Conservation (phyloP, 768 basidiomycete species). For the Arthromyces matolae region DNA sequence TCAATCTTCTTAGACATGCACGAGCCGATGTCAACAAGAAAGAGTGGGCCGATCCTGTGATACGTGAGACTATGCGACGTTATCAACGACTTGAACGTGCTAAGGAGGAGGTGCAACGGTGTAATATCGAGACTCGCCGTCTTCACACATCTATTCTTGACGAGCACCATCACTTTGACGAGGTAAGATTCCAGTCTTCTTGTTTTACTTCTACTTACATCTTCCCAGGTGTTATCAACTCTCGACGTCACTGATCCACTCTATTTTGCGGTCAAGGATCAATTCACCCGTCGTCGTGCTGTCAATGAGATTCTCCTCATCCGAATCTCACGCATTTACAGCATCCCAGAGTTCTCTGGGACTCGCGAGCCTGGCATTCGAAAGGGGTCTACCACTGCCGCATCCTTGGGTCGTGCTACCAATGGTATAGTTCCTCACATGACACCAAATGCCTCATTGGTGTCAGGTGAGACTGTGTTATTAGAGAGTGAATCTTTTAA, state of each 20-base stretch:
- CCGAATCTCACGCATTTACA: neutral
- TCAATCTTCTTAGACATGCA: slow-evolving; percentile 6
- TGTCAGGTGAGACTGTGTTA: neutral
- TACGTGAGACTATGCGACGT: slow-evolving; percentile 4
- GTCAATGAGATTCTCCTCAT: neutral
- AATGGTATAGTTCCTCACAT: too few relatives aligned
- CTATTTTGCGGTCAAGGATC: neutral
- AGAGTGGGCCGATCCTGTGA: slow-evolving; percentile 5
- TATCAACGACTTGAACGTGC: slow-evolving; percentile 4
- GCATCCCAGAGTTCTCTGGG: slow-evolving; percentile 1
- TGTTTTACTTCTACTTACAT: too few relatives aligned
- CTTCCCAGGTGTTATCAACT: too few relatives aligned
- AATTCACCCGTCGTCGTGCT: neutral
- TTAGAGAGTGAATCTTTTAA: neutral
- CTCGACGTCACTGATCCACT: neutral
- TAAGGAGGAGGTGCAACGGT: slow-evolving; percentile 1
- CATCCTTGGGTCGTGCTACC: neutral
- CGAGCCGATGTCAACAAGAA: neutral
- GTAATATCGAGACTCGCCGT: slow-evolving; percentile 3
- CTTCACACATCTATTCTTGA: slow-evolving; percentile 8
- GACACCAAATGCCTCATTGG: neutral
- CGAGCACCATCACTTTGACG: neutral
- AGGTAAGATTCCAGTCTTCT: neutral
- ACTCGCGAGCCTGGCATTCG: neutral
- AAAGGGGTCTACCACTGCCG: neutral